Percentiles rank a stretch among this genome's conserved stretches.
Evolutionary conservation across 148 eudicot species (phyloP).

Genomic region (Oxyria digyna): DNA sequence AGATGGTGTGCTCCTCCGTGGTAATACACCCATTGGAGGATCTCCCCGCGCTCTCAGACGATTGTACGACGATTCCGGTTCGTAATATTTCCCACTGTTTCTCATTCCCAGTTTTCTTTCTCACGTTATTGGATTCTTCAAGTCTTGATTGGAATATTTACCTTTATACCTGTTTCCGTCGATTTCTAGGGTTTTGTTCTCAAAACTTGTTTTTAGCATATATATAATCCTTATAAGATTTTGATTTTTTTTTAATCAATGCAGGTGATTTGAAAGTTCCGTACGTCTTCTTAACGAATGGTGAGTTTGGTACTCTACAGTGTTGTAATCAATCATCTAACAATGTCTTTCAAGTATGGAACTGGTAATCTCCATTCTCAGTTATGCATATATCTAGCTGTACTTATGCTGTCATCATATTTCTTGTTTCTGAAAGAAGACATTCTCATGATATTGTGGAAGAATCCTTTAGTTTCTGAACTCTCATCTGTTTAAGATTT

Average conservation of each 20-base stretch:
- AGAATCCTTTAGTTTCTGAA: neutral
- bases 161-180: neutral
- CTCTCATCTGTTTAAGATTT: neutral
- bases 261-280: constrained; percentile 65
- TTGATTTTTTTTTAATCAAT: neutral
- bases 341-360: neutral
- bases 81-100: neutral
- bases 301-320: constrained; percentile 19
- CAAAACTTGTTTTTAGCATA: neutral
- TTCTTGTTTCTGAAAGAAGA: neutral
- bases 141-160: neutral
- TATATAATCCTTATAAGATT: neutral
- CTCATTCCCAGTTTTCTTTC: neutral
- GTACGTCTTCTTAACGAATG: constrained; percentile 72
- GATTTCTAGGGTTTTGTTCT: neutral
- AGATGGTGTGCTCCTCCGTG: constrained; percentile 63
- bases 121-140: neutral
- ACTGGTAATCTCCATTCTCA: neutral
- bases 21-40: constrained; percentile 40
- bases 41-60: constrained; percentile 33
- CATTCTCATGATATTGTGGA: neutral
- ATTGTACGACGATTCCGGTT: constrained; percentile 32
- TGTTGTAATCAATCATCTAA: neutral
- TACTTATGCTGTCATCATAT: neutral
- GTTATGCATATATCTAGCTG: neutral